Conservation (phyloP, 108 stramenopile genomes). For the Schizochytrium sp. region DNA sequence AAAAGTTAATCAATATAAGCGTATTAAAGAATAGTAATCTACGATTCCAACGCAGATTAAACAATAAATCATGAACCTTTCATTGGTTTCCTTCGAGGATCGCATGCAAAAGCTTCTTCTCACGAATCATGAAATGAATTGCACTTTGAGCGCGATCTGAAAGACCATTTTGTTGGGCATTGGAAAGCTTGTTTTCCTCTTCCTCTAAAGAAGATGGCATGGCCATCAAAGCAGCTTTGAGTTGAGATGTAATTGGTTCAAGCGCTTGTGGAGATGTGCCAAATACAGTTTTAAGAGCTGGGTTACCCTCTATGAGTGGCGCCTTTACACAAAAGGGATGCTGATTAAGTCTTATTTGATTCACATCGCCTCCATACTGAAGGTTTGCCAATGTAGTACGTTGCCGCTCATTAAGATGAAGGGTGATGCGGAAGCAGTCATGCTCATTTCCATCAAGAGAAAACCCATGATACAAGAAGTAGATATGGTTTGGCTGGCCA, state of each 20-base stretch:
- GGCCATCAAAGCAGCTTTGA: neutral
- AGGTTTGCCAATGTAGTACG: neutral
- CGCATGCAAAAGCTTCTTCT: slow-evolving; percentile 5
- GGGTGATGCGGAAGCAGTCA: slow-evolving; percentile 74
- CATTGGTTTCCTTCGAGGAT: neutral
- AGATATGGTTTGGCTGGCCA: slow-evolving; percentile 82
- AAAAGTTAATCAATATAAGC: neutral
- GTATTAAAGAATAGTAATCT: neutral
- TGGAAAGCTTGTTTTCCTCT: neutral
- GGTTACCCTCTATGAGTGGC: neutral
- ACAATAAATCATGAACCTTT: neutral
- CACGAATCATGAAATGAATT: slow-evolving; percentile 3
- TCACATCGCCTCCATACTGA: neutral
- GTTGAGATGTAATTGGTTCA: neutral
- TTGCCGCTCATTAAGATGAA: slow-evolving; percentile 41
- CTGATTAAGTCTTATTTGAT: neutral
- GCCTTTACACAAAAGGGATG: slow-evolving; percentile 20
- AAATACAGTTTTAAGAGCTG: neutral
- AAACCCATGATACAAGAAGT: slow-evolving; percentile 83
- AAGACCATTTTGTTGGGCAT: neutral
- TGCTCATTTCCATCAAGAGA: slow-evolving; percentile 72
- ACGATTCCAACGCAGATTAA: neutral
- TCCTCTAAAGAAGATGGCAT: neutral
- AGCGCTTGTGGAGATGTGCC: neutral
- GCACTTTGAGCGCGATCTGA: slow-evolving; percentile 10